These are phyloP conservation scores for Glycine latifolia DNA, from an alignment of 306 rosid genomes.

Conservation along the genomic window DNA sequence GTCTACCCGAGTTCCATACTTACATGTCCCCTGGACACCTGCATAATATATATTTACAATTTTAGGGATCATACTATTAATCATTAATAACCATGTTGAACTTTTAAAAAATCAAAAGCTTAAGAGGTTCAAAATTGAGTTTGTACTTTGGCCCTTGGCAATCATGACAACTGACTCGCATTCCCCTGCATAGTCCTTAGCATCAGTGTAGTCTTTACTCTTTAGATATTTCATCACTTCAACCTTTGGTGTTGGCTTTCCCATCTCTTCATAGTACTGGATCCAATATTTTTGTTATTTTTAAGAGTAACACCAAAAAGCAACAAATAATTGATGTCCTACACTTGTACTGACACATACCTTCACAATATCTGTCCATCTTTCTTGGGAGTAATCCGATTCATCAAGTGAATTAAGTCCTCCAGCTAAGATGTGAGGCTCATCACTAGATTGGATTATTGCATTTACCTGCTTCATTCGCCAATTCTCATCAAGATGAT, in stretches of 20 bases:
- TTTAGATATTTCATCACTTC: constrained; percentile 80
- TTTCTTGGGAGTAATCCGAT: constrained; percentile 89
- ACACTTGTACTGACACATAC: constrained; percentile 39
- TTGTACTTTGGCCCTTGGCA: constrained; percentile 97
- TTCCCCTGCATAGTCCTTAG: constrained; percentile 84
- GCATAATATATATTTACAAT: constrained; percentile 41
- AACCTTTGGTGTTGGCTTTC: constrained; percentile 86
- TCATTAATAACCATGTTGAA: neutral
- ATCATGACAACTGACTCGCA: constrained; percentile 93
- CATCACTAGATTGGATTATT: constrained; percentile 74
- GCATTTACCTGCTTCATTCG: constrained; percentile 95
- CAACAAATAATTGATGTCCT: constrained; percentile 17
- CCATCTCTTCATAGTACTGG: constrained; percentile 86
- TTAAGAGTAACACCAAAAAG: constrained; percentile 36
- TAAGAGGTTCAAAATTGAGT: constrained; percentile 12
- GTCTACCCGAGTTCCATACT: constrained; percentile 95
- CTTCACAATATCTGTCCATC: constrained; percentile 98
- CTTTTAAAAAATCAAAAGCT: constrained; percentile 20
- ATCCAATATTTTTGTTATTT: constrained; percentile 3
- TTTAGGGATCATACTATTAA: neutral
- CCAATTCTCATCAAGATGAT: constrained; percentile 96
- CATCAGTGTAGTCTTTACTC: constrained; percentile 77
- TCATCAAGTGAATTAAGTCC: constrained; percentile 88
- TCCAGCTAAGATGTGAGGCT: constrained; percentile 88
- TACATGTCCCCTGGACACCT: constrained; percentile 99